Conservation (phyloP, 352 stramenopile species). For the Pythium insidiosum region DNA sequence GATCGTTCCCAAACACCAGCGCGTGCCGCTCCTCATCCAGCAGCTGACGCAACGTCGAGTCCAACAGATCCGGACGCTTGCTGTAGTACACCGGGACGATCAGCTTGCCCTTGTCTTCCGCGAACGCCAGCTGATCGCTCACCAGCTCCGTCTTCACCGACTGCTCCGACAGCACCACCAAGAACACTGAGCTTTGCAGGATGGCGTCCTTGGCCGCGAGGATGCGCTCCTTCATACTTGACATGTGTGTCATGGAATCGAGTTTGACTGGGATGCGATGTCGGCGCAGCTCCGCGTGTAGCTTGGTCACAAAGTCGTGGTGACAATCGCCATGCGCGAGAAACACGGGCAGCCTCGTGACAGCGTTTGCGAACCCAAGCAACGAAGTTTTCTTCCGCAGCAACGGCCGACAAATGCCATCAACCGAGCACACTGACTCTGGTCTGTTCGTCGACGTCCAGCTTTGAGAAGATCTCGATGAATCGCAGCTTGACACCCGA, state of each 20-base stretch:
- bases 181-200: constrained; percentile 49
- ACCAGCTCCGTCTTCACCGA: constrained; percentile 75
- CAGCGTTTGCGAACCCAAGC: too few relatives aligned
- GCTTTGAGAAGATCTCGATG: too few relatives aligned
- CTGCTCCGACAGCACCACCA: constrained; percentile 69
- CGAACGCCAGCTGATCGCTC: constrained; percentile 77
- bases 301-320: constrained; percentile 46
- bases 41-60: constrained; percentile 23
- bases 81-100: constrained; percentile 72
- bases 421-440: too few relatives aligned
- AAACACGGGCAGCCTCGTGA: constrained; percentile 37
- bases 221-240: constrained; percentile 69
- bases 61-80: constrained; percentile 32
- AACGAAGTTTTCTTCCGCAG: too few relatives aligned
- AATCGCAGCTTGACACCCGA: too few relatives aligned
- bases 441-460: too few relatives aligned
- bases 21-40: constrained; percentile 23
- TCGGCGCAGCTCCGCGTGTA: constrained; percentile 42
- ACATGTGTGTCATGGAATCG: constrained; percentile 63
- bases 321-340: constrained; percentile 74
- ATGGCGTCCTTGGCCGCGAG: constrained; percentile 74
- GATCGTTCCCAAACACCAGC: constrained; percentile 47
- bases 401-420: too few relatives aligned
- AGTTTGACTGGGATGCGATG: constrained; percentile 43
- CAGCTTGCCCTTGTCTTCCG: constrained; percentile 71